Base-by-base conservation (phyloP, 164 flowering plant species). In the Piper longum region DNA sequence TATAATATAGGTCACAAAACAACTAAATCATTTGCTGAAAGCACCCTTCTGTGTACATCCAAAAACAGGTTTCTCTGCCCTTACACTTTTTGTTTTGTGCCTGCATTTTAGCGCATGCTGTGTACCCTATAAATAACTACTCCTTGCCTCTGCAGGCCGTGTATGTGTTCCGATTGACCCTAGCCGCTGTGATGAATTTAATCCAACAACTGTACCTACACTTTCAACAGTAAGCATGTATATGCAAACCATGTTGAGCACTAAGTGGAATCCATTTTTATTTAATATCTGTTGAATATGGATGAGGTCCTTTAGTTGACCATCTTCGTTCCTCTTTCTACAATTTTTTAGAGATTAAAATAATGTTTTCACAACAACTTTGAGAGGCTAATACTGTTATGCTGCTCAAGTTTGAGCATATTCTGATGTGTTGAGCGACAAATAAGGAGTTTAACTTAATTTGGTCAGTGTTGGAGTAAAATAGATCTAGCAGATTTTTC, bases 41-140 rank as follows among this genome's bases (percentile, higher is more conserved):
- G 93, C 99, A 51, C 98, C 99, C 56, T 95, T 95, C 69, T 95
- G 98, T 69, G 81, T 91, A 41, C 99, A 95, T 77, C 99, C 99
- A 19, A 86, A 95, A 77, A 95, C 99, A 79, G 99, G 99, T 86
- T 26, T 62, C 73, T 68, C 19, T 14, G 54, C 16, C 16, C 8
- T 16, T 55, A 54, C 55, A 54, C 4, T 4, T 54, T 39, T 8
- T 51, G 55, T 4, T 18, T 6, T 0, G 19, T 39, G 41, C 41
- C 36, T 26, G 36, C 36, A 26, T 26, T 26, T 26, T 62, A 11
- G 7, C 3, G 7, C n/a, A 40, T 54, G 7, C 9, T 41, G 13
- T 39, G 5, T 19, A 18, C 3, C 45, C 9, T 2, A 55, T 40
- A 40, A 36, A 52, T 52, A 48, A 63, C 18, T 13, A 17, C 7